Evolutionary conservation across 2,329 filamentous ascomycete genomes (phyloP).

Genomic region (Pleurostoma richardsiae): DNA sequence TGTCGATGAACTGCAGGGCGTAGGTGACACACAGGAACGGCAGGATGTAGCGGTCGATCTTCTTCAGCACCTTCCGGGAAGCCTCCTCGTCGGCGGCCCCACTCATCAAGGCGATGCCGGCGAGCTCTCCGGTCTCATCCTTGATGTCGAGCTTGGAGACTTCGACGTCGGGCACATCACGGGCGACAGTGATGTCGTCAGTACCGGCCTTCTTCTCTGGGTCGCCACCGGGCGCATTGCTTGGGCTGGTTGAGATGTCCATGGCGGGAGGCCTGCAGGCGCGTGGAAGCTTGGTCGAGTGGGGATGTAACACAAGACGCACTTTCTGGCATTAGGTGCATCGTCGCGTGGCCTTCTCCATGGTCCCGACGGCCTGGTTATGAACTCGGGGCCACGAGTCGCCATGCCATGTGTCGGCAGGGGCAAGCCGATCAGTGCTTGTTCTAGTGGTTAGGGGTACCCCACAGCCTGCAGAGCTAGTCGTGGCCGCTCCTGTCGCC

Average conservation of each 20-base stretch:
- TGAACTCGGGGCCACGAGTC: too few species aligned
- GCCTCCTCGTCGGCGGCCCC: constrained; percentile 14
- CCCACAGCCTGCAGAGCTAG: too few species aligned
- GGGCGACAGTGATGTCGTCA: background rate
- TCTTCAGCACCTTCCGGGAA: constrained; percentile 13
- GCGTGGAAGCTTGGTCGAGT: too few species aligned
- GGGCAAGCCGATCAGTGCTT: too few species aligned
- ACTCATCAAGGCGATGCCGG: constrained; percentile 24
- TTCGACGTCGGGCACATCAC: constrained; percentile 11
- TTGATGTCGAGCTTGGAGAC: constrained; percentile 11
- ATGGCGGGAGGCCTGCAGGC: background rate
- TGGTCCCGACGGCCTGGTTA: too few species aligned
- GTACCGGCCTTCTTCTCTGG: background rate
- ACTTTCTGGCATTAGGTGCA: too few species aligned
- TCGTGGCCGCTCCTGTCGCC: too few species aligned
- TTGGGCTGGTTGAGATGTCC: background rate
- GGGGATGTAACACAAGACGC: too few species aligned
- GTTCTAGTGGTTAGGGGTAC: too few species aligned
- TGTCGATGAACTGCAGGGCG: constrained; percentile 19
- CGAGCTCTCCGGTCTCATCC: constrained; percentile 19
- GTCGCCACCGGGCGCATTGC: background rate
- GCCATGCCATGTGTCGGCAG: too few species aligned
- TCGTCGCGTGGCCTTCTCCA: too few species aligned
- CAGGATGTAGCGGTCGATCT: constrained; percentile 14
- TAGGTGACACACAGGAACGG: constrained; percentile 19